phyloP scores from a whole-genome alignment of 2,329 filamentous ascomycete genomes.

The Zarea fungicola region DNA sequence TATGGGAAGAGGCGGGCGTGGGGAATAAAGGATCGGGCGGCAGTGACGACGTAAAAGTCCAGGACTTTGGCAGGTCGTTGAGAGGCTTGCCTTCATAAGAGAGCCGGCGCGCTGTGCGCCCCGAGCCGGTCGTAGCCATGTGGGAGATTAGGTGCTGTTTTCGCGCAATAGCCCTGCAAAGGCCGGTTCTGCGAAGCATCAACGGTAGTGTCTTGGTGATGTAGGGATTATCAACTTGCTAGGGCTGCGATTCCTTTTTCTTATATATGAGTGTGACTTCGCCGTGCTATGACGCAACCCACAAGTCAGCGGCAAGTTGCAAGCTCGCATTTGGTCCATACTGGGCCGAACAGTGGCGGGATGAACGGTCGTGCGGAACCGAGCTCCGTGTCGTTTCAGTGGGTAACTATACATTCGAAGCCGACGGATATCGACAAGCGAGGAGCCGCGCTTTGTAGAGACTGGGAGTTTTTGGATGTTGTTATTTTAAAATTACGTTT shows the following conservation, averaged over 20 bases:
- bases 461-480: too few species aligned
- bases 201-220: neutral
- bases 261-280: neutral
- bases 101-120: constrained; percentile 1
- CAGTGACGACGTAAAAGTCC: constrained; percentile 60
- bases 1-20: constrained; percentile 75
- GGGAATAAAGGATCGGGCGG: constrained; percentile 74
- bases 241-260: neutral
- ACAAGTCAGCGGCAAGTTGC: constrained; percentile 1
- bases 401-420: neutral
- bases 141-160: constrained; percentile 3
- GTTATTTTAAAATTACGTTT: too few species aligned
- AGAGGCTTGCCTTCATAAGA: constrained; percentile 34
- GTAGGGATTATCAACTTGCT: neutral
- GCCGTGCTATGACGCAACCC: constrained; percentile 10
- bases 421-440: neutral
- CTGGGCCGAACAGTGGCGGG: neutral
- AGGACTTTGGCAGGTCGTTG: constrained; percentile 57
- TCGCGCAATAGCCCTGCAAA: constrained; percentile 7
- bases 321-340: neutral
- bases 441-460: too few species aligned
- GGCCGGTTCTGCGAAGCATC: constrained; percentile 10
- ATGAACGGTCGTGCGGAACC: constrained; percentile 10
- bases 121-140: constrained; percentile 3
- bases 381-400: constrained; percentile 4